Percentiles rank a stretch among this genome's conserved stretches.
Conservation (phyloP, 352 stramenopile species). For the Phytophthora megakarya region DNA sequence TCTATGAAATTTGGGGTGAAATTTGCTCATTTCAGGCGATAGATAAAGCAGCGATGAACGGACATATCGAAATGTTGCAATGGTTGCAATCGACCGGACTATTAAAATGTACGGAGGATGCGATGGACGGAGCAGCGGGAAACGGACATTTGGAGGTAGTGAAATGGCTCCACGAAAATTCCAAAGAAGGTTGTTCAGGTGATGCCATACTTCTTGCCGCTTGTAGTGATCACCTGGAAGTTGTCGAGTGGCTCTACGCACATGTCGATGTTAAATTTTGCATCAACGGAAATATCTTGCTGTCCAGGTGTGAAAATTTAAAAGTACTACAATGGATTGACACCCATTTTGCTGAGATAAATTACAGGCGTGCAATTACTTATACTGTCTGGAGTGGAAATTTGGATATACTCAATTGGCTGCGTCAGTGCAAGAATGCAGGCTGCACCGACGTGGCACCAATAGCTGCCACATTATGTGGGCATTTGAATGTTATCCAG, state of each 20-base stretch:
- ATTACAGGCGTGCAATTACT: neutral
- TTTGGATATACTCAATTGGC: neutral
- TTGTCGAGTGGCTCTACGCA: neutral
- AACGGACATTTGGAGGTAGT: neutral
- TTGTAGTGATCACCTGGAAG: neutral
- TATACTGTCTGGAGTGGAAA: neutral
- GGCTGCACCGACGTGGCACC: neutral
- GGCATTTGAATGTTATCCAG: neutral
- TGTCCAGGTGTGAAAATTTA: neutral
- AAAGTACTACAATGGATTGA: neutral
- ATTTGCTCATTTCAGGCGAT: neutral
- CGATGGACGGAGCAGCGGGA: neutral
- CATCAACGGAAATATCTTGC: neutral
- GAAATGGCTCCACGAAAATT: neutral
- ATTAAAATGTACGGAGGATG: neutral
- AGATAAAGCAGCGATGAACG: neutral
- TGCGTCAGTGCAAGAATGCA: neutral
- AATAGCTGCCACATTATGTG: neutral
- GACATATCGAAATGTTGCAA: slow-evolving; percentile 4
- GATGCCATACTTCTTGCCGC: neutral
- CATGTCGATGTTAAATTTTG: neutral
- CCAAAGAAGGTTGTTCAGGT: neutral
- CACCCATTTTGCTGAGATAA: neutral
- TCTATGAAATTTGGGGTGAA: neutral
- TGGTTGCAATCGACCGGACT: neutral